Evolutionary conservation across 176 grass and related monocot species (phyloP), one percentile per base, ranked within the genome.

Genomic region (Carex cristatella): DNA sequence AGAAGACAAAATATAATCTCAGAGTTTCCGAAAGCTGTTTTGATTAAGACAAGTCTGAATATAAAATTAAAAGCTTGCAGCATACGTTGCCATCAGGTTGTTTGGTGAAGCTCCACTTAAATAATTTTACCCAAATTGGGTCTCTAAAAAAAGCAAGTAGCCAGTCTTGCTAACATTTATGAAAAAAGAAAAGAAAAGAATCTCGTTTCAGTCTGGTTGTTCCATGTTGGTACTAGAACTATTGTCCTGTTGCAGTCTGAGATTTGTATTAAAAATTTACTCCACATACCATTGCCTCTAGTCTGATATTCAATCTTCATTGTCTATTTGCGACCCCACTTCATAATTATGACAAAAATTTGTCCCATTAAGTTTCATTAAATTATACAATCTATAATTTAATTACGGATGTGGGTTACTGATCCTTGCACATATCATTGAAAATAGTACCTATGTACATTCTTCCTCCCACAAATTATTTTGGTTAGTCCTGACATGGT

Each of bases 21-120:
- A 75, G 71, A 54, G 18, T 75, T 14, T 27, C n/a, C 72, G 48
- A 76, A 76, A 76, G 23, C 72, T 76, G 4, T 30, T 76, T 14
- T 76, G 19, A 55, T 76, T 27, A 23, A 32, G 48, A 76, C 23
- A 76, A 54, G 48, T 76, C 2, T 55, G 48, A 76, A 55, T 76
- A 76, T 55, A 76, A 76, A 76, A 76, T 54, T 76, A 28, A 78
- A 79, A 79, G 27, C 35, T 32, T 33, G 74, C 4, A 13, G 53
- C 49, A 35, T 78, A 78, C 4, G 51, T 78, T 78, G 51, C 73
- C 27, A 79, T 79, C 49, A 57, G 30, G 28, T 33, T 57, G 74
- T 79, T 58, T 58, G 53, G 74, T 79, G 51, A 30, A 31, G 72
- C 4, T 76, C 48, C 48, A 79, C 53, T 57, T 16, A 33, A 57